Evolutionary conservation across 495 filamentous ascomycete species (phyloP).

Genomic region (Penicillium psychrofluorescens): DNA sequence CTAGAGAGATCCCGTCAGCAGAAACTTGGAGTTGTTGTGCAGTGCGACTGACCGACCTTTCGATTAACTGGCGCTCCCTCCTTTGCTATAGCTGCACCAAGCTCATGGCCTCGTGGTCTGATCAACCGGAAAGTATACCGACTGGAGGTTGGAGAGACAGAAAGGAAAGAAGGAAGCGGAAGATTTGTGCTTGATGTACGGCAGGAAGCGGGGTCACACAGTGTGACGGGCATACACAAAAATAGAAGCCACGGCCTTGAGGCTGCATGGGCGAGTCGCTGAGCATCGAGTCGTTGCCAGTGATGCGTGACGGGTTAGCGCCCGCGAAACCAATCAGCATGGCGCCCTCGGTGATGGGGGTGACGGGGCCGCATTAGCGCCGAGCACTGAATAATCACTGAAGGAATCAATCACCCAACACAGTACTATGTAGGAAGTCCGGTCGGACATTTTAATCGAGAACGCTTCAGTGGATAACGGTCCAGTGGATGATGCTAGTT

Average conservation of each 20-base stretch:
- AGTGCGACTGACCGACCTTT: no score
- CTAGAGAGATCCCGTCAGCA: no score
- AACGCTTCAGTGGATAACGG: no score
- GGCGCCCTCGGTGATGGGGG: constrained; percentile 12
- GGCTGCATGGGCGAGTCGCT: neutral
- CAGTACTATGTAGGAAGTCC: no score
- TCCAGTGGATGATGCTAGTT: no score
- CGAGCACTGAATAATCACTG: constrained; percentile 2
- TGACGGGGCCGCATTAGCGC: constrained; percentile 24
- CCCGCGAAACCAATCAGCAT: constrained; percentile 14
- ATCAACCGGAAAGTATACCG: neutral
- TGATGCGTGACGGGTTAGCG: constrained; percentile 19
- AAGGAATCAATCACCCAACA: neutral
- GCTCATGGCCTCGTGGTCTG: constrained; percentile 7
- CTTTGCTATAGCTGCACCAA: constrained; percentile 4
- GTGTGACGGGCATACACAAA: neutral
- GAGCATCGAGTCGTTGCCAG: neutral
- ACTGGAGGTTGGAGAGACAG: neutral
- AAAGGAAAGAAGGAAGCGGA: constrained; percentile 3
- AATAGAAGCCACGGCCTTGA: neutral
- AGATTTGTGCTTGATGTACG: constrained; percentile 13
- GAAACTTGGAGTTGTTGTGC: no score
- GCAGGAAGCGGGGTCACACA: constrained; percentile 11
- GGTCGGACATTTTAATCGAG: no score
- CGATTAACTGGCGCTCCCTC: neutral